Evolutionary conservation across 2,329 filamentous ascomycete species (phyloP), one percentile per base, ranked within the genome.

Genomic region (Trichoderma polysporum): DNA sequence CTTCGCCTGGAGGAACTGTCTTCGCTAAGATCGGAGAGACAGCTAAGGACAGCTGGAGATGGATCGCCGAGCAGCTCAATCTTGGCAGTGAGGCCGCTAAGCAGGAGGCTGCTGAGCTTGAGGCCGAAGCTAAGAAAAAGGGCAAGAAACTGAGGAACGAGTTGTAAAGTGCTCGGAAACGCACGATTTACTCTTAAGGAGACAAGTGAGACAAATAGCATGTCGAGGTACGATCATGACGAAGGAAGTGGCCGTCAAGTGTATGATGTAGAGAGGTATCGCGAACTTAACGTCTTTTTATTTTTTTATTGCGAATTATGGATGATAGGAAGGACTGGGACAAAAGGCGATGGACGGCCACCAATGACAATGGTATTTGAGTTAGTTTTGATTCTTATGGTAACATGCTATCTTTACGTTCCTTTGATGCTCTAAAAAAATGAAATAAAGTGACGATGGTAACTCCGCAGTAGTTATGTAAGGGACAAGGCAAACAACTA

Each of bases 1-100:
- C 84, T 9, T 85, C 85, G 31, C 90, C 91, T 15, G 79, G 85
- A 59, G 87, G 83, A 60, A 91, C 90, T 7, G 78, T 92, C 56
- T 85, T 88, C 70, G 89, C 88, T 74, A 90, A 90, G 77, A 72
- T 92, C 66, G 78, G 79, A 67, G 84, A 85, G 69, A 79, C 76
- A 57, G 77, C 83, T 68, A 78, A 80, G 70, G 78, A 78, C 27
- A 79, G 80, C 29, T 84, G 82, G 78, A 80, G 83, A 68, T 88
- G 85, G 86, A 76, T 85, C 64, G 69, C 80, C 60, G 74, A 75
- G 37, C 84, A 88, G 71, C 75, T 88, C 17, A 78, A 78, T 37
- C 70, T 82, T 6, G 85, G 85, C 0, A 78, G 81, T 1, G 79
- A 84, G 22, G 81, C 76, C 19, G 84, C 84, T 0, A 80, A 83